Evolutionary conservation across 2,329 filamentous ascomycete genomes (phyloP).

Genomic region (Aspergillus spinulosporus): DNA sequence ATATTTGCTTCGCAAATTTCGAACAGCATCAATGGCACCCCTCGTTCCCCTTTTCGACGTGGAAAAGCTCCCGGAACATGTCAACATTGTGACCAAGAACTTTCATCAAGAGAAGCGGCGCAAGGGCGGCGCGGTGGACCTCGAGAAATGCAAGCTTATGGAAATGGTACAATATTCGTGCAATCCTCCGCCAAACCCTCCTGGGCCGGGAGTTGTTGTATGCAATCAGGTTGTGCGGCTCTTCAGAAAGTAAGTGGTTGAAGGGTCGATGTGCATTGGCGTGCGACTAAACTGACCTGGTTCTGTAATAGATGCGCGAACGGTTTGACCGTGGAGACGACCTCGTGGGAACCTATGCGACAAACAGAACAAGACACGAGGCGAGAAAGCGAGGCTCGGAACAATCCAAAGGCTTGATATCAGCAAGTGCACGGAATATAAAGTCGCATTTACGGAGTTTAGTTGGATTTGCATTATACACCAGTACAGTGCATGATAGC

Average conservation of each 20-base stretch:
- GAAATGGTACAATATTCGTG: conserved; percentile 65
- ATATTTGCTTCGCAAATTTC: not conserved
- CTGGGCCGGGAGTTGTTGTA: conserved; percentile 45
- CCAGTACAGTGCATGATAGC: conserved; percentile 3
- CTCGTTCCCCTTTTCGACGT: conserved; percentile 55
- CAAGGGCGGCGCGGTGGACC: conserved; percentile 53
- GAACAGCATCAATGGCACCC: conserved; percentile 53
- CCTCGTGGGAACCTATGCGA: conserved; percentile 55
- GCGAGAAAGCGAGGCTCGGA: conserved; percentile 25
- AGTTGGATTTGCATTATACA: conserved; percentile 16
- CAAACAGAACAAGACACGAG: conserved; percentile 38
- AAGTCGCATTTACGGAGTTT: conserved; percentile 18
- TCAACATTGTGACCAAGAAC: conserved; percentile 50
- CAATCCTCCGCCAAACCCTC: conserved; percentile 49
- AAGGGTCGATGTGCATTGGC: not conserved
- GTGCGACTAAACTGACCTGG: not conserved
- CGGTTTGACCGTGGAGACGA: conserved; percentile 63
- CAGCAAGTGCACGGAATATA: conserved; percentile 16
- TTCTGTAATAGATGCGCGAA: conserved; percentile 44
- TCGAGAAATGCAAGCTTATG: conserved; percentile 57
- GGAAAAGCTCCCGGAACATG: conserved; percentile 51
- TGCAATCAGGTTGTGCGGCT: conserved; percentile 60
- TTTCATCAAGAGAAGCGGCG: conserved; percentile 52
- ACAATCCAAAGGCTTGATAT: conserved; percentile 21
- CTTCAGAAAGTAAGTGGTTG: conserved; percentile 55